Percentiles rank a stretch among this genome's conserved stretches.
These are phyloP conservation scores for Phytophthora tentaculata DNA, from an alignment of 352 stramenopile genomes.

Conservation along the genomic window DNA sequence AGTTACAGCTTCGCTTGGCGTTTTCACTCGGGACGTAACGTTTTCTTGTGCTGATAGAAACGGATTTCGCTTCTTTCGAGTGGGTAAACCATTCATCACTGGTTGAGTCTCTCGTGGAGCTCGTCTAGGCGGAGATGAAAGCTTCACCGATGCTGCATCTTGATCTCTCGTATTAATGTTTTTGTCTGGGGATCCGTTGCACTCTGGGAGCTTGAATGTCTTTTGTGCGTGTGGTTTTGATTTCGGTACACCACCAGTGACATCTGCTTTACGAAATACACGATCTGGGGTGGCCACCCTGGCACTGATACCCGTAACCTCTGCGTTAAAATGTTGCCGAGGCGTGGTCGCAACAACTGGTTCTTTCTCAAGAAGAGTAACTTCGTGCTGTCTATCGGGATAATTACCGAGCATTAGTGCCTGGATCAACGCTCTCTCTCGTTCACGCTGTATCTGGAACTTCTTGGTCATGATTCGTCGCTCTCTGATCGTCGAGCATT, in stretches of 20 bases:
- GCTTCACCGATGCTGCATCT: slow-evolving; percentile 17
- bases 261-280: slow-evolving; percentile 46
- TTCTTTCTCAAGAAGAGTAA: slow-evolving; percentile 46
- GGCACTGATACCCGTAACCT: slow-evolving; percentile 33
- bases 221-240: slow-evolving; percentile 49
- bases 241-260: slow-evolving; percentile 39
- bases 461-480: slow-evolving; percentile 57
- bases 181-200: slow-evolving; percentile 41
- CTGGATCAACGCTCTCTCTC: slow-evolving; percentile 64
- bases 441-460: slow-evolving; percentile 60
- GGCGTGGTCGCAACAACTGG: slow-evolving; percentile 6
- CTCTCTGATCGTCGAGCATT: slow-evolving; percentile 55
- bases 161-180: slow-evolving; percentile 20
- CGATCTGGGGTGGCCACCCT: slow-evolving; percentile 39
- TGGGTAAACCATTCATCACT: neutral
- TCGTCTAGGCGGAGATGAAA: slow-evolving; percentile 9
- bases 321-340: slow-evolving; percentile 24
- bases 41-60: slow-evolving; percentile 23
- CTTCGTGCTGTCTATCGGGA: slow-evolving; percentile 25
- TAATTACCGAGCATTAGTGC: slow-evolving; percentile 56
- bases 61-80: slow-evolving; percentile 13
- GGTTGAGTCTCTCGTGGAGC: neutral
- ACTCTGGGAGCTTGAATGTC: slow-evolving; percentile 48
- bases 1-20: neutral
- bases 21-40: neutral